Conservation (phyloP, 2,329 filamentous ascomycete genomes). For the Hypocrella siamensis region DNA sequence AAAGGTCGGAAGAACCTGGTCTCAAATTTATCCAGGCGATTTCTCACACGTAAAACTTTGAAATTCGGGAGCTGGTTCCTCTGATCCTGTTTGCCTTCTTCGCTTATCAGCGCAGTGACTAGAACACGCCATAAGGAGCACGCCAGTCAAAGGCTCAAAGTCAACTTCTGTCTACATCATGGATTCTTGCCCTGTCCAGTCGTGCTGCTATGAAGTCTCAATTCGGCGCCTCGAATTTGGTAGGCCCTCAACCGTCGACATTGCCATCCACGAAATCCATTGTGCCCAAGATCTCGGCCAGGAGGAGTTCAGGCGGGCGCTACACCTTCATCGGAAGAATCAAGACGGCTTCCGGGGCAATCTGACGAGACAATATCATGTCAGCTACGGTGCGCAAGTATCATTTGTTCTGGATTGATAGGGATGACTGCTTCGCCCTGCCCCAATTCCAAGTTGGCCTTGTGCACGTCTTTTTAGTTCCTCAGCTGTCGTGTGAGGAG, state of each 20-base stretch:
- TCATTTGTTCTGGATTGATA: slow-evolving; percentile 8
- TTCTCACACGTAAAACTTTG: too few species aligned
- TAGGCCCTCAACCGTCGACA: slow-evolving; percentile 4
- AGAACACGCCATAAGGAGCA: too few species aligned
- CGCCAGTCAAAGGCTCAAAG: slow-evolving; percentile 3
- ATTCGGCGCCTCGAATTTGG: slow-evolving; percentile 1
- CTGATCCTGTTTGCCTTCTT: too few species aligned
- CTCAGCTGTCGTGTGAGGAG: slow-evolving; percentile 5
- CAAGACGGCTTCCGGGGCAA: slow-evolving; percentile 13
- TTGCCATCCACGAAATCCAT: slow-evolving; percentile 7
- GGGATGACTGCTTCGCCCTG: too few species aligned
- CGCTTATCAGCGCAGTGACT: not conserved
- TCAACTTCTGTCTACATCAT: slow-evolving; percentile 4
- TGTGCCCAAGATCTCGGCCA: slow-evolving; percentile 7
- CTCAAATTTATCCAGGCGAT: too few species aligned
- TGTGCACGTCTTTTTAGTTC: slow-evolving; percentile 12
- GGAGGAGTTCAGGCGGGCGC: slow-evolving; percentile 20
- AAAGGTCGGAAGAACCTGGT: too few species aligned
- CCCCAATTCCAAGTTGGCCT: slow-evolving; percentile 14
- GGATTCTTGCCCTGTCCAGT: not conserved
- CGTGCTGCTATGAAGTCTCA: too few species aligned
- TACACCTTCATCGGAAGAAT: slow-evolving; percentile 16
- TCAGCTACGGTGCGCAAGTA: not conserved
- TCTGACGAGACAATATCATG: not conserved
- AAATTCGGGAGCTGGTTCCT: too few species aligned